Evolutionary conservation across 1,284 basidiomycete genomes (phyloP).

Genomic region (Psilocybe mexicana): DNA sequence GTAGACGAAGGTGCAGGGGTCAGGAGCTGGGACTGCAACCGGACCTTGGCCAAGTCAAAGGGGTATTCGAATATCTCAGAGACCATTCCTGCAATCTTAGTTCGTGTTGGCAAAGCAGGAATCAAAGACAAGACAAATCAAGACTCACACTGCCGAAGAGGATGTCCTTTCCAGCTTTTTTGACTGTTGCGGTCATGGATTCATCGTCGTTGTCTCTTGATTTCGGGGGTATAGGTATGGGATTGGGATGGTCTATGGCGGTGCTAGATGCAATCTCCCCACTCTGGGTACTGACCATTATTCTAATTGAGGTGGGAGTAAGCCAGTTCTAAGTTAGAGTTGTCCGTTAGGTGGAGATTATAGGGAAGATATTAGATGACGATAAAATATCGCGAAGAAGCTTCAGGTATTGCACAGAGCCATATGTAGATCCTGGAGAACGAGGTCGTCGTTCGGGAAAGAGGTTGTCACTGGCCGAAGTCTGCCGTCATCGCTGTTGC

Average conservation of each 20-base stretch:
- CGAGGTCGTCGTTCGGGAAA: neutral
- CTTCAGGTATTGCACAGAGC: neutral
- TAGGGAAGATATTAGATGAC: too few species aligned
- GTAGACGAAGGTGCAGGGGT: slow-evolving; percentile 20
- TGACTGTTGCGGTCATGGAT: slow-evolving; percentile 16
- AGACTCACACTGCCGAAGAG: slow-evolving; percentile 51
- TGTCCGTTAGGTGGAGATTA: too few species aligned
- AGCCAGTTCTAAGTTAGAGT: too few species aligned
- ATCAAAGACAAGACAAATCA: neutral
- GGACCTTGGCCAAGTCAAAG: slow-evolving; percentile 80
- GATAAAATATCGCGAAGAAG: too few species aligned
- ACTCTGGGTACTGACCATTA: slow-evolving; percentile 17
- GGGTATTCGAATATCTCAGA: slow-evolving; percentile 73
- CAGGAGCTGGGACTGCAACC: slow-evolving; percentile 85
- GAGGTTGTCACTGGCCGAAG: neutral
- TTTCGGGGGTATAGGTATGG: neutral
- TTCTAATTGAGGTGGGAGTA: neutral
- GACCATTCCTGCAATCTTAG: slow-evolving; percentile 65
- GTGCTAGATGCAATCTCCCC: slow-evolving; percentile 18
- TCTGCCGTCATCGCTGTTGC: neutral
- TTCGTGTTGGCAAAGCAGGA: neutral
- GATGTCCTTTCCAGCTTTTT: slow-evolving; percentile 42
- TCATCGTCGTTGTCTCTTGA: slow-evolving; percentile 7
- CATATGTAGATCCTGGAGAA: neutral
- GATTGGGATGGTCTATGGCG: slow-evolving; percentile 11